phyloP scores from a whole-genome alignment of 352 stramenopile species.

The Phytophthora pseudosyringae region DNA sequence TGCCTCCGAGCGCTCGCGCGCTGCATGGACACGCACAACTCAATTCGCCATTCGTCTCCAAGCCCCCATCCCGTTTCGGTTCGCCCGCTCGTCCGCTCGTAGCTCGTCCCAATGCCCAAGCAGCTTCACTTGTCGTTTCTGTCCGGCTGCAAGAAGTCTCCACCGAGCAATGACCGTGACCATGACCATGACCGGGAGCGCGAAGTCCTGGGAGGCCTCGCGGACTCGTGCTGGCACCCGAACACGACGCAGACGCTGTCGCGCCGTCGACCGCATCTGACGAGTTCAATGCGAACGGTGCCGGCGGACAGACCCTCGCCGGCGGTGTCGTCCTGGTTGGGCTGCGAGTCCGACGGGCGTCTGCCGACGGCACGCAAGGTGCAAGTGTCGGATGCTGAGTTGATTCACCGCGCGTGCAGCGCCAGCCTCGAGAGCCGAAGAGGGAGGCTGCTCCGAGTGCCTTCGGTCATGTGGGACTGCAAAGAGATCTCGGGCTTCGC shows the following conservation, averaged over 20 bases:
- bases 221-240: conserved; percentile 21
- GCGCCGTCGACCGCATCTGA: conserved; percentile 22
- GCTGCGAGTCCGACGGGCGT: conserved; percentile 22
- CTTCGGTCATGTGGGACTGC: conserved; percentile 42
- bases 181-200: too few relatives aligned
- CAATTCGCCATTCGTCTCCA: conserved; percentile 22
- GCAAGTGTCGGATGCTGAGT: conserved; percentile 32
- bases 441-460: conserved; percentile 21
- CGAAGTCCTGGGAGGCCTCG: conserved; percentile 15
- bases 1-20: background rate
- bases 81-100: conserved; percentile 10
- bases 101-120: conserved; percentile 28
- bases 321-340: conserved; percentile 11
- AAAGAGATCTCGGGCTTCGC: conserved; percentile 40
- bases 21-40: conserved; percentile 31
- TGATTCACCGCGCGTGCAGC: conserved; percentile 38
- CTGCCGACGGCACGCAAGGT: conserved; percentile 30
- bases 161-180: background rate
- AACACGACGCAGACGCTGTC: conserved; percentile 9
- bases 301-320: conserved; percentile 28
- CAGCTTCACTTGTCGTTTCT: conserved; percentile 36
- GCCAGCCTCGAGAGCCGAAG: conserved; percentile 28
- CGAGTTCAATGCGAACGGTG: conserved; percentile 31
- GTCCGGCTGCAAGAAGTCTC: conserved; percentile 14
- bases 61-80: conserved; percentile 10